Base-by-base conservation (phyloP, 768 basidiomycete genomes). In the Dacryopinax spathularia region DNA sequence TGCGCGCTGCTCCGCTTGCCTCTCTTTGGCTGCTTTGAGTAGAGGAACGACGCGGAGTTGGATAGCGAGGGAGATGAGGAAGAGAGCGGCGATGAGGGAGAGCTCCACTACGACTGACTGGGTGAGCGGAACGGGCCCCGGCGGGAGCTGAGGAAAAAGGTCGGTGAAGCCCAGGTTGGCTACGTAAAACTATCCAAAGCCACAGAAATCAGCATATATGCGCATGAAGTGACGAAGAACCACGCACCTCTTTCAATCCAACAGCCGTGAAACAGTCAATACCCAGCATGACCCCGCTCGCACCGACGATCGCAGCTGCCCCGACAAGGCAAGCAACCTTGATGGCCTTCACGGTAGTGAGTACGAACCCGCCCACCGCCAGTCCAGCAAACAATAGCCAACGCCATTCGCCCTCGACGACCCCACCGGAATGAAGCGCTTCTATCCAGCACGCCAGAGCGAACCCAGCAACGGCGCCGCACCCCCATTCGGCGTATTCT, bases 101-200 rank as follows among this genome's bases (percentile, higher is more conserved):
- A 97, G 80, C 71, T 96, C 94, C 64, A 97, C 92, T 71, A 89
- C 81, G 91, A 94, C 95, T 7, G 85, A 85, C 71, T 93, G 91
- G 3, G 88, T 82, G 61, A 94, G 84, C 33, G 92, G 91, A 64
- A 89, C 88, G 65, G 81, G 78, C 69, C 84, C 80, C 61, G 77
- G 74, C 22, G 79, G 75, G 68, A 85, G 92, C 69, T 88, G 89
- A 10, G 88, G 84, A 73, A 93, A 97, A 31, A 97, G 75, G 3
- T 76, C 69, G 1, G 77, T 79, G 76, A 93, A 96, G 37, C 95
- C 95, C 61, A 98, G 77, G 72, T 96, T 98, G 85, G 89, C 96
- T 60, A 96, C 78, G 75, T 96, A 97, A 76, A 96, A 96, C 90
- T 95, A 33, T n/a, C 12, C 18, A 33, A 29, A 60, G 33, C 27